Conservation (phyloP, 768 basidiomycete species). For the Phaffia australis region DNA sequence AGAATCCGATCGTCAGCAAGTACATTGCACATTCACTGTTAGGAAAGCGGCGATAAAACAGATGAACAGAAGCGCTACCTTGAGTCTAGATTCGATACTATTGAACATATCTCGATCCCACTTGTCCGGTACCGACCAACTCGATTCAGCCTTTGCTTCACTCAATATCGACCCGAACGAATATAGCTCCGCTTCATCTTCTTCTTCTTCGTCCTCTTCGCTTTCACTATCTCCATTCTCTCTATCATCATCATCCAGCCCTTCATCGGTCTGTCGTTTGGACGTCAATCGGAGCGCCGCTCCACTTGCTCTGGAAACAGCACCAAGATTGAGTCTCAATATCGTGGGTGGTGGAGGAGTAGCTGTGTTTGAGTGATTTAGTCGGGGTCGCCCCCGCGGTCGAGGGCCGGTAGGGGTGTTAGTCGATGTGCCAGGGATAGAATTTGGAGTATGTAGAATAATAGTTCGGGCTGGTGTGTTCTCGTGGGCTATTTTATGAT, state of each 20-base stretch:
- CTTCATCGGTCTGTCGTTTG: background rate
- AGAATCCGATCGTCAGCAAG: no score
- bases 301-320: background rate
- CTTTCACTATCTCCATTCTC: constrained; percentile 4
- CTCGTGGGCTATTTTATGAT: no score
- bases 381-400: background rate
- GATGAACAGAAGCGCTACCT: constrained; percentile 47
- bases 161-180: constrained; percentile 76
- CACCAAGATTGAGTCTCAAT: background rate
- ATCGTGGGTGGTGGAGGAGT: background rate
- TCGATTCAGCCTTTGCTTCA: constrained; percentile 58
- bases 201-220: constrained; percentile 18
- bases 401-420: background rate
- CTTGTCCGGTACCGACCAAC: constrained; percentile 52
- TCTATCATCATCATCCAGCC: background rate
- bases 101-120: constrained; percentile 64
- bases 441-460: no score
- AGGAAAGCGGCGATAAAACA: no score
- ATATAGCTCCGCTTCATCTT: constrained; percentile 41
- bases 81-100: constrained; percentile 56
- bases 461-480: no score
- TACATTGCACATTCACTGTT: no score
- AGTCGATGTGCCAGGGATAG: no score
- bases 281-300: background rate
- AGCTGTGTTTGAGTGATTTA: background rate